These are phyloP conservation scores for Xylaria hypoxylon DNA, from an alignment of 2,329 filamentous ascomycete genomes.

Conservation along the genomic window DNA sequence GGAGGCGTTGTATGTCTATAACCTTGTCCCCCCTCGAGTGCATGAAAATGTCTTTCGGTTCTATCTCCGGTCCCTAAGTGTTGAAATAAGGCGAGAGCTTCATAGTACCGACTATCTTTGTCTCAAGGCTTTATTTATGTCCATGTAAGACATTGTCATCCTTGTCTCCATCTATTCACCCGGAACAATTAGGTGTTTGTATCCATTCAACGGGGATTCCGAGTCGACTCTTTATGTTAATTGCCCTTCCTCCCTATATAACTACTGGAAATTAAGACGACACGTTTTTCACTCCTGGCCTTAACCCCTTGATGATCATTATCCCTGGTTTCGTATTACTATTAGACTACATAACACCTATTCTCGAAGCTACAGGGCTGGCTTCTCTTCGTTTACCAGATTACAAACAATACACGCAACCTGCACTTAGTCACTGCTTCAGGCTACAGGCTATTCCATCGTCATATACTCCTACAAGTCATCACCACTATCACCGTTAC, in stretches of 20 bases:
- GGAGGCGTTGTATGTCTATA: conserved; percentile 1
- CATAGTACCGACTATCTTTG: background rate
- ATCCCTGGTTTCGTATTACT: conserved; percentile 3
- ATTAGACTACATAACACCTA: background rate
- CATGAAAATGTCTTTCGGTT: background rate
- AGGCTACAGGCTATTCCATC: background rate
- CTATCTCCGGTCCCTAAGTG: background rate
- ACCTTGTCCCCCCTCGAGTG: background rate
- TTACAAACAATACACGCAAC: background rate
- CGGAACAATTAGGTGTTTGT: background rate
- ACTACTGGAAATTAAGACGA: background rate
- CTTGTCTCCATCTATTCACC: background rate
- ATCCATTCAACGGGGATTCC: background rate
- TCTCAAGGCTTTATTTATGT: conserved; percentile 9
- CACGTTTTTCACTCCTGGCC: background rate
- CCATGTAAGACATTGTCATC: conserved; percentile 3
- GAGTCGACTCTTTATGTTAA: background rate
- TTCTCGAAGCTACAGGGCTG: background rate
- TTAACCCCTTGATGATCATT: background rate
- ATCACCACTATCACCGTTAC: background rate
- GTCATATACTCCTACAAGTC: background rate
- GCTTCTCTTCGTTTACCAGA: background rate
- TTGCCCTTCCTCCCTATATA: background rate
- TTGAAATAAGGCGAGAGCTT: background rate
- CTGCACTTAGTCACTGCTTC: background rate